A percentile compares a stretch with the other conserved stretches of the same genome.
phyloP scores from a whole-genome alignment of 345 rosid genomes.

The Syzygium aromaticum region DNA sequence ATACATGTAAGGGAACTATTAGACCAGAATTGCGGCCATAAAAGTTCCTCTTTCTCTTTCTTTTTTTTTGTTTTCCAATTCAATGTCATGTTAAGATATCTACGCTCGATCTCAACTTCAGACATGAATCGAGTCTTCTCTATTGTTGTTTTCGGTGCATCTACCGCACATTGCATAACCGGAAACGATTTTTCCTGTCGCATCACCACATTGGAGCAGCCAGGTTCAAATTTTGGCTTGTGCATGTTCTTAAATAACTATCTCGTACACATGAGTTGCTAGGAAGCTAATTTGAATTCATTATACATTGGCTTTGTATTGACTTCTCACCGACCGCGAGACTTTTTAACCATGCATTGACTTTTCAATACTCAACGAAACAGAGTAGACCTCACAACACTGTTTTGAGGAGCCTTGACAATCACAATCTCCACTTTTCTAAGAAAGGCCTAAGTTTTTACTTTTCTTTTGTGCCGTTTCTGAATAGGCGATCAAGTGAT shows the following conservation, averaged over 20 bases:
- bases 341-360: background rate
- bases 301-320: background rate
- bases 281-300: background rate
- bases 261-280: background rate
- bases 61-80: background rate
- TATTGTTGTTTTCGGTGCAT: background rate
- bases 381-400: background rate
- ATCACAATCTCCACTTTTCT: background rate
- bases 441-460: background rate
- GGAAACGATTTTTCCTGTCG: background rate
- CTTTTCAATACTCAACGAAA: background rate
- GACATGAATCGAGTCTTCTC: background rate
- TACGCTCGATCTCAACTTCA: background rate
- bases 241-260: background rate
- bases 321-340: background rate
- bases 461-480: background rate
- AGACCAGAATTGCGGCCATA: background rate
- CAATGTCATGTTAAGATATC: background rate
- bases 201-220: background rate
- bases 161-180: background rate
- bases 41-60: background rate
- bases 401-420: background rate
- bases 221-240: background rate
- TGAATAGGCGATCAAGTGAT: fast-evolving
- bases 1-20: background rate